Evolutionary conservation across 495 filamentous ascomycete species (phyloP).

Genomic region (Aspergillus homomorphus): DNA sequence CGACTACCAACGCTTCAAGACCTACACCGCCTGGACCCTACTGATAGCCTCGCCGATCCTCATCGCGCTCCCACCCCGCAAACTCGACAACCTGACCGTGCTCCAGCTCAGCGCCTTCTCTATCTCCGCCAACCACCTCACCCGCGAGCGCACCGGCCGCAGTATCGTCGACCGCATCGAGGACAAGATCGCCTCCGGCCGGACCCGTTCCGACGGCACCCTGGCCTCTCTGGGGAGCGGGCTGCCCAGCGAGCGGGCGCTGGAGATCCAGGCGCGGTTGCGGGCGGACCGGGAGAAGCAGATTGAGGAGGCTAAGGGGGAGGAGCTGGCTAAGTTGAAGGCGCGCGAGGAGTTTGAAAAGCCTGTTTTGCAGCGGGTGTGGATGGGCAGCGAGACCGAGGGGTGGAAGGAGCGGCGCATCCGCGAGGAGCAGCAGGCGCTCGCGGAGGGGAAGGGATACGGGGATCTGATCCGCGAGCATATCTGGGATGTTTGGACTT

Average conservation of each 20-base stretch:
- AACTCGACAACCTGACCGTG: constrained; percentile 62
- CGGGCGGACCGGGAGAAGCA: constrained; percentile 36
- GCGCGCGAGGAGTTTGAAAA: constrained; percentile 34
- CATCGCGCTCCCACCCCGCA: constrained; percentile 73
- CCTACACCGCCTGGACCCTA: constrained; percentile 59
- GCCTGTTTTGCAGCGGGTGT: constrained; percentile 52
- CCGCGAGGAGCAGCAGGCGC: constrained; percentile 64
- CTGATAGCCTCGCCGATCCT: constrained; percentile 68
- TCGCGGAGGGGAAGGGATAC: constrained; percentile 78
- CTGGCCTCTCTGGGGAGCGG: constrained; percentile 12
- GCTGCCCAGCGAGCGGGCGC: constrained; percentile 54
- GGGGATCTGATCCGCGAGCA: constrained; percentile 78
- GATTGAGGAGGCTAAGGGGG: constrained; percentile 25
- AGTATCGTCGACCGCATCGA: constrained; percentile 19
- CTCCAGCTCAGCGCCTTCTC: constrained; percentile 58
- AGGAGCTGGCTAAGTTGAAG: constrained; percentile 43
- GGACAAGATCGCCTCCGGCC: constrained; percentile 18
- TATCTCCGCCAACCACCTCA: constrained; percentile 64
- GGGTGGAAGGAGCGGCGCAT: constrained; percentile 73
- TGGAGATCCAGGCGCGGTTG: constrained; percentile 47
- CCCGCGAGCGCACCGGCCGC: constrained; percentile 47
- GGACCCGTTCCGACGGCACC: background rate
- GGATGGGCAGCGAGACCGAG: constrained; percentile 61
- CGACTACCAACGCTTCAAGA: constrained; percentile 52
- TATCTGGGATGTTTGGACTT: constrained; percentile 77